Conservation (phyloP, 495 filamentous ascomycete species). For the Parmelia sp. region DNA sequence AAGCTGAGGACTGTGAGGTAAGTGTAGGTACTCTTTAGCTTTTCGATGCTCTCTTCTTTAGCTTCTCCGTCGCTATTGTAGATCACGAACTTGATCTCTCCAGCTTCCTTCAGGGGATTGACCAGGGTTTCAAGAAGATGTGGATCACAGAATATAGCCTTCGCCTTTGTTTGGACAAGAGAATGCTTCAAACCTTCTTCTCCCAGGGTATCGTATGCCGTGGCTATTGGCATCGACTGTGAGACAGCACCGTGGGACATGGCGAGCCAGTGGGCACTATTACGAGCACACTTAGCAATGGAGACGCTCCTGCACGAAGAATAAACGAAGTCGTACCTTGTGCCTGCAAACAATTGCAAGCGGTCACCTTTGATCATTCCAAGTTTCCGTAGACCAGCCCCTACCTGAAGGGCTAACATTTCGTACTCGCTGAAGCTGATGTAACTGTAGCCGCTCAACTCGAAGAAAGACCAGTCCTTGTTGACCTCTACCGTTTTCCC, state of each 20-base stretch:
- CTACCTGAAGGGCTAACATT: conserved; percentile 63
- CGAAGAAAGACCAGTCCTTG: conserved; percentile 95
- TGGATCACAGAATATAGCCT: conserved; percentile 86
- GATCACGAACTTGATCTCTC: conserved; percentile 72
- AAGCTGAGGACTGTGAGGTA: conserved; percentile 72
- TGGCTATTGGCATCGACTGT: conserved; percentile 94
- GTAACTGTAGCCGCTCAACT: conserved; percentile 82
- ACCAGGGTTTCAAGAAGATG: conserved; percentile 71
- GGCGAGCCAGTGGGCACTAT: conserved; percentile 61
- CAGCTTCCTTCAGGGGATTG: conserved; percentile 74
- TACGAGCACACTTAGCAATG: not conserved
- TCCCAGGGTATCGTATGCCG: conserved; percentile 94
- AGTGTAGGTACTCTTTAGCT: conserved; percentile 62
- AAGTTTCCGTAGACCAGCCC: conserved; percentile 70
- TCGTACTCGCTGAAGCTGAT: conserved; percentile 86
- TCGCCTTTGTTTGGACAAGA: conserved; percentile 76
- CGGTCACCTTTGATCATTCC: conserved; percentile 67
- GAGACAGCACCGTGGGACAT: conserved; percentile 71
- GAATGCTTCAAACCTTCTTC: conserved; percentile 92
- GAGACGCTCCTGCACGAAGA: not conserved
- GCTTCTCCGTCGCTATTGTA: conserved; percentile 77
- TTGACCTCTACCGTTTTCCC: conserved; percentile 83
- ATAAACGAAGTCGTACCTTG: conserved; percentile 45
- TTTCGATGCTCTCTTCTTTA: conserved; percentile 73
- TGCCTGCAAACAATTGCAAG: conserved; percentile 86